A percentile compares a stretch with the other conserved stretches of the same genome.
Evolutionary conservation across 352 stramenopile species (phyloP).

Genomic region (Globisporangium nagaii): DNA sequence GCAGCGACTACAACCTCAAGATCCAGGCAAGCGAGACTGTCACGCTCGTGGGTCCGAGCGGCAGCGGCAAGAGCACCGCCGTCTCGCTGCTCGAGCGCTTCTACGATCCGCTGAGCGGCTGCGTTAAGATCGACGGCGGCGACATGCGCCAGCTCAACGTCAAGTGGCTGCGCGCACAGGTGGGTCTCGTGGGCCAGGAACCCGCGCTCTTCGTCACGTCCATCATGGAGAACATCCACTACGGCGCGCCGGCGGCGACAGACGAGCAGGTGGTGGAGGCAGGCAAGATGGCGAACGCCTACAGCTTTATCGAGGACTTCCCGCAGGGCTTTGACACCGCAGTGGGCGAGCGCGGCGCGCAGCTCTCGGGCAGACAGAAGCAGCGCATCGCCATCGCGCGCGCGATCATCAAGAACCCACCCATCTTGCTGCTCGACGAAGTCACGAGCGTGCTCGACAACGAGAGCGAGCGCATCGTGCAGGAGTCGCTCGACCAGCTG

Average conservation of each 20-base stretch:
- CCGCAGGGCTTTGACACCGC: slow-evolving; percentile 86
- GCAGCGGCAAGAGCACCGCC: slow-evolving; percentile 54
- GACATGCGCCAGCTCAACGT: slow-evolving; percentile 73
- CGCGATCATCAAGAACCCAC: too few species aligned
- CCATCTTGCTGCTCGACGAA: too few species aligned
- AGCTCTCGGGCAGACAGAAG: too few species aligned
- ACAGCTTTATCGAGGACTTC: slow-evolving; percentile 89
- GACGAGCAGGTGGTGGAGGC: slow-evolving; percentile 45
- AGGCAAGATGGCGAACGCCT: slow-evolving; percentile 66
- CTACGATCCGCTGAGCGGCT: slow-evolving; percentile 50
- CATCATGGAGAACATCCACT: slow-evolving; percentile 75
- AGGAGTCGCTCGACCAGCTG: slow-evolving; percentile 65
- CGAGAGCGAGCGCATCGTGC: slow-evolving; percentile 67
- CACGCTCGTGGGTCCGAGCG: slow-evolving; percentile 42
- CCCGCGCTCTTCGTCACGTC: slow-evolving; percentile 20
- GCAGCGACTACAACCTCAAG: slow-evolving; percentile 43
- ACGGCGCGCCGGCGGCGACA: slow-evolving; percentile 55
- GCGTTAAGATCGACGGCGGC: slow-evolving; percentile 31
- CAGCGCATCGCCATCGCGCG: too few species aligned
- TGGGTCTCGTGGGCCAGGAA: slow-evolving; percentile 90
- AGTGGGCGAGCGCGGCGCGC: slow-evolving; percentile 79
- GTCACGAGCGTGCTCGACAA: too few species aligned
- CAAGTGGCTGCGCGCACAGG: slow-evolving; percentile 59
- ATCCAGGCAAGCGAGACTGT: slow-evolving; percentile 69
- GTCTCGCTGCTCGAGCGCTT: slow-evolving; percentile 48